These are phyloP conservation scores for Phylloporus sp. DNA, from an alignment of 768 basidiomycete genomes.

Conservation along the genomic window DNA sequence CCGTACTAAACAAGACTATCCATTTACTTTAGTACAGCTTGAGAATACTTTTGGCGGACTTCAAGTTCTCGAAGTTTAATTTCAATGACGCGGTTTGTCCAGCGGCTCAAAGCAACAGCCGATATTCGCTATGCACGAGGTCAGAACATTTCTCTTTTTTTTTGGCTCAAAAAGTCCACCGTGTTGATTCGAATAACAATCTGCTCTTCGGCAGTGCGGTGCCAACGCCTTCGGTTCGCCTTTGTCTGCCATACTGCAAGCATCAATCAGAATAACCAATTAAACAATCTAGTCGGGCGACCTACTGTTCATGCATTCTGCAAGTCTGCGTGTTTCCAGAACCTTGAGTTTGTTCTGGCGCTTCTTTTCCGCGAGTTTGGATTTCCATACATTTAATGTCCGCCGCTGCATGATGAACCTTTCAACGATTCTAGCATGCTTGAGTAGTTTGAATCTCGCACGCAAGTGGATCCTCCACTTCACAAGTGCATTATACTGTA, in stretches of 20 bases:
- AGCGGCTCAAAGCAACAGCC: constrained; percentile 45
- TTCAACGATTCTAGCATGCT: constrained; percentile 52
- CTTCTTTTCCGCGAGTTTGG: constrained; percentile 40
- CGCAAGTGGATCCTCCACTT: constrained; percentile 57
- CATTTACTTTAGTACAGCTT: constrained; percentile 36
- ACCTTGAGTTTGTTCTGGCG: constrained; percentile 43
- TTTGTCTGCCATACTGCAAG: constrained; percentile 47
- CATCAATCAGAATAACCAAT: constrained; percentile 5
- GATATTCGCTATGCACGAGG: constrained; percentile 45
- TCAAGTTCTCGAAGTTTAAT: constrained; percentile 73
- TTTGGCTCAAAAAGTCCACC: constrained; percentile 28
- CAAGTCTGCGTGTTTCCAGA: constrained; percentile 38
- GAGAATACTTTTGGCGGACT: constrained; percentile 45
- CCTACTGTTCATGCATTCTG: constrained; percentile 28
- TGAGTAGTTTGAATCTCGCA: constrained; percentile 43
- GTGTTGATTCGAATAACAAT: constrained; percentile 38
- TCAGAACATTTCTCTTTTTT: not conserved
- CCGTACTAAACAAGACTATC: not conserved
- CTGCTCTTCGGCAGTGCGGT: constrained; percentile 42
- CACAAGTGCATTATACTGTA: constrained; percentile 44
- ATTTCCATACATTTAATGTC: constrained; percentile 48
- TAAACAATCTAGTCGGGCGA: constrained; percentile 19
- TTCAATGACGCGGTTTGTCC: constrained; percentile 73
- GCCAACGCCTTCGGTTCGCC: constrained; percentile 36
- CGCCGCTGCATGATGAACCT: constrained; percentile 48